These are phyloP conservation scores for Endocalyx cinctus DNA, from an alignment of 2,329 filamentous ascomycete genomes.

Conservation along the genomic window DNA sequence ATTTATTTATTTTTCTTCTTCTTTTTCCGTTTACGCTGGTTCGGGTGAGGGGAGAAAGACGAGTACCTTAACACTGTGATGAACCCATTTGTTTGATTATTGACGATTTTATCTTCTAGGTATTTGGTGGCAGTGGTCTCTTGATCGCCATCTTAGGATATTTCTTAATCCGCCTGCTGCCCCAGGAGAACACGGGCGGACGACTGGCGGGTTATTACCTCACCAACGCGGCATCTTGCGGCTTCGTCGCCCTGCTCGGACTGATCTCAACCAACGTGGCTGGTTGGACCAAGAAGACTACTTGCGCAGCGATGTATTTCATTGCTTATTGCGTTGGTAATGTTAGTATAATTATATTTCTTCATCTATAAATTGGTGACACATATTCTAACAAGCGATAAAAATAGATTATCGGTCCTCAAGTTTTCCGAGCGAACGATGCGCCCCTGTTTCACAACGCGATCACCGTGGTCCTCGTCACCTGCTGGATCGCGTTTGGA, in stretches of 20 bases:
- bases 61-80: no score
- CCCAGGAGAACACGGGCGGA: constrained; percentile 51
- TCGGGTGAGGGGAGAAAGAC: no score
- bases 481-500: constrained; percentile 47
- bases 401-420: constrained; percentile 37
- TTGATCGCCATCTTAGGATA: constrained; percentile 53
- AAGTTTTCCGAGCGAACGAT: constrained; percentile 52
- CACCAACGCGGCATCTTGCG: constrained; percentile 53
- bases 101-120: no score
- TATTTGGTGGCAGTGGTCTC: constrained; percentile 50
- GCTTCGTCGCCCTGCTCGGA: constrained; percentile 60
- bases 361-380: not conserved
- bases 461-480: constrained; percentile 59
- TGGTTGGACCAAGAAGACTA: constrained; percentile 55
- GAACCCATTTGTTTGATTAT: no score
- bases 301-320: constrained; percentile 49
- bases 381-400: constrained; percentile 1
- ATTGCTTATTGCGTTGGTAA: constrained; percentile 51
- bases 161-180: constrained; percentile 60
- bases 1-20: no score
- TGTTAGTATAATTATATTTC: constrained; percentile 4
- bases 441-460: constrained; percentile 58
- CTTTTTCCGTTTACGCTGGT: no score
- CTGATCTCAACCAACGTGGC: constrained; percentile 60
- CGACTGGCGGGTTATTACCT: constrained; percentile 63